phyloP scores from a whole-genome alignment of 129 eudicot species.

The Ambrosia trifida region DNA sequence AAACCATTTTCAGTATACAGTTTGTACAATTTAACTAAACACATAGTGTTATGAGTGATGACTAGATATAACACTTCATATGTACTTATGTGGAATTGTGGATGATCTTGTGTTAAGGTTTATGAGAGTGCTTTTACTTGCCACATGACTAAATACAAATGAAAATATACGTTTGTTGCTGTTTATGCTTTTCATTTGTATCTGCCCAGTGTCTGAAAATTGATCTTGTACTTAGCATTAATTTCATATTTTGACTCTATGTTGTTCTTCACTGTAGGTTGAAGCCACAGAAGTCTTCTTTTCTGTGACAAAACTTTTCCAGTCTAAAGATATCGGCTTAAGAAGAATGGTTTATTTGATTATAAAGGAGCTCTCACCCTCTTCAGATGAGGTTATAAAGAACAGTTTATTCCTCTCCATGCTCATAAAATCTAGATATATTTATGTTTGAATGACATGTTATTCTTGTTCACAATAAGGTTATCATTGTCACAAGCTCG shows the following conservation, averaged over 20 bases:
- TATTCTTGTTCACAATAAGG: conserved; percentile 44
- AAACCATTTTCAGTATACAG: neutral
- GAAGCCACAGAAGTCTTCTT: conserved; percentile 97
- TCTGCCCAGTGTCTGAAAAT: neutral
- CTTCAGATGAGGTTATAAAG: conserved; percentile 72
- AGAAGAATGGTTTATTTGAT: conserved; percentile 92
- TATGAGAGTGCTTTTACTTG: conserved; percentile 7
- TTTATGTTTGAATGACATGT: conserved; percentile 28
- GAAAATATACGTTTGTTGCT: conserved; percentile 10
- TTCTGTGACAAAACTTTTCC: conserved; percentile 79
- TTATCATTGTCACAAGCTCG: conserved; percentile 93
- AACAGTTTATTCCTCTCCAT: conserved; percentile 9
- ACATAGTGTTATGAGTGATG: neutral
- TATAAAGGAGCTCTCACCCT: conserved; percentile 88
- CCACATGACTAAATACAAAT: neutral
- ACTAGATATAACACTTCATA: neutral
- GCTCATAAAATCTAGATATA: neutral
- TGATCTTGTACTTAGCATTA: conserved; percentile 6
- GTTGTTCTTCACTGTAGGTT: conserved; percentile 43
- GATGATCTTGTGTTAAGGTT: neutral
- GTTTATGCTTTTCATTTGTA: neutral
- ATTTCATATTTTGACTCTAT: conserved; percentile 11
- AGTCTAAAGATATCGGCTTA: conserved; percentile 72
- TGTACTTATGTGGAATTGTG: conserved; percentile 1
- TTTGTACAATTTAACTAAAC: neutral